These are phyloP conservation scores for Saccharomycopsis hybrid DNA, from an alignment of 1,139 yeast genomes.

Conservation along the genomic window DNA sequence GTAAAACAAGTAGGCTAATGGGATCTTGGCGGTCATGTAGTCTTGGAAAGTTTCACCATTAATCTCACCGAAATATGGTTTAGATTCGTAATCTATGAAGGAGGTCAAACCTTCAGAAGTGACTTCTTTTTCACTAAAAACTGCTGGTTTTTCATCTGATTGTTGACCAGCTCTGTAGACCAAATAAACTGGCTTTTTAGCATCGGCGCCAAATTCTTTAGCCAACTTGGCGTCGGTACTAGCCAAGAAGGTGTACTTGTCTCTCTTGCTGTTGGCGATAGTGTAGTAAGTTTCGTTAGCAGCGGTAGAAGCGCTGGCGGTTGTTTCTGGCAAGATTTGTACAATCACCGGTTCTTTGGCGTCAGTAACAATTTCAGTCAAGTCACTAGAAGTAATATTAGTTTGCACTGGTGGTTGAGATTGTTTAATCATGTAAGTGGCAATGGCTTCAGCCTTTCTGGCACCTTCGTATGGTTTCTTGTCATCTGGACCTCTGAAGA, in stretches of 20 bases:
- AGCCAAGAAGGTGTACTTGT: slow-evolving; percentile 55
- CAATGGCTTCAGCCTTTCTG: slow-evolving; percentile 74
- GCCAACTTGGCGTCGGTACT: slow-evolving; percentile 43
- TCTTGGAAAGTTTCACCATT: slow-evolving; percentile 72
- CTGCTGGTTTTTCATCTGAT: slow-evolving; percentile 34
- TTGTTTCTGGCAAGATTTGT: slow-evolving; percentile 41
- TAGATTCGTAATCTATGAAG: slow-evolving; percentile 62
- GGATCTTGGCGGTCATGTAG: slow-evolving; percentile 67
- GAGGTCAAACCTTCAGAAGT: slow-evolving; percentile 35
- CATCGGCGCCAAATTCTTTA: slow-evolving; percentile 41
- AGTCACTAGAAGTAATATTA: slow-evolving; percentile 41
- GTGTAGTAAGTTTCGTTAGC: slow-evolving; percentile 43
- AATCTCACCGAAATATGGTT: slow-evolving; percentile 89
- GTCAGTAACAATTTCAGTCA: slow-evolving; percentile 43
- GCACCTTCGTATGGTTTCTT: slow-evolving; percentile 66
- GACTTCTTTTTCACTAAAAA: slow-evolving; percentile 36
- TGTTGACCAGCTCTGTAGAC: slow-evolving; percentile 39
- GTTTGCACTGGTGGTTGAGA: slow-evolving; percentile 73
- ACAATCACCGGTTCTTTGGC: slow-evolving; percentile 50
- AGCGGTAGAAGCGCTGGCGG: slow-evolving; percentile 25
- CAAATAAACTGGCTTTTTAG: slow-evolving; percentile 40
- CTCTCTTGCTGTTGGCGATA: slow-evolving; percentile 54
- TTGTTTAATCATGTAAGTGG: slow-evolving; percentile 74
- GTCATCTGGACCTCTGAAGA: slow-evolving; percentile 59
- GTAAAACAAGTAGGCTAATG: slow-evolving; percentile 86